Conservation (phyloP, 495 filamentous ascomycete genomes). For the Aspergillus incahuasiensis region DNA sequence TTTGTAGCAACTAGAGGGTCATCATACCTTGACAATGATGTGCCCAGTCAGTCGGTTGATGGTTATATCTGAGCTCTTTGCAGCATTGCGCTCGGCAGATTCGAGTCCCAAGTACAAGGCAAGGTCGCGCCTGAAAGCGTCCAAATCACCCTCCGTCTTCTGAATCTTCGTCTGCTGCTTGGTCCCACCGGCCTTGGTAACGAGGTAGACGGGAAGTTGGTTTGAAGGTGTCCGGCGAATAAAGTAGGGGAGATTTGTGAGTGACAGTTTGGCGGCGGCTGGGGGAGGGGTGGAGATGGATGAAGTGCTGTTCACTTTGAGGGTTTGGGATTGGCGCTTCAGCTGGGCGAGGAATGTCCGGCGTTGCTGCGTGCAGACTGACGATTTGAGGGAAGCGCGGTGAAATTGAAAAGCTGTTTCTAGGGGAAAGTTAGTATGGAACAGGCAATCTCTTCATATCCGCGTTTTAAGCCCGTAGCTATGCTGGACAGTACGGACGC, state of each 20-base stretch:
- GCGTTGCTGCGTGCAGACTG: conserved; percentile 26
- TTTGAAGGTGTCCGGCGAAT: conserved; percentile 66
- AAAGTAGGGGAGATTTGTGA: conserved; percentile 59
- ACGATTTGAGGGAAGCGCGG: conserved; percentile 13
- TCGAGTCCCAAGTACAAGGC: conserved; percentile 43
- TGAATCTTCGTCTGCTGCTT: conserved; percentile 69
- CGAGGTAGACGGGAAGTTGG: conserved; percentile 74
- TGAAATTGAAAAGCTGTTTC: conserved; percentile 20
- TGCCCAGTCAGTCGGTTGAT: conserved; percentile 60
- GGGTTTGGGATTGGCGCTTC: conserved; percentile 35
- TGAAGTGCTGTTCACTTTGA: conserved; percentile 33
- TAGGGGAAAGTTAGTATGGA: conserved; percentile 16
- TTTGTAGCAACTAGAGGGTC: not conserved
- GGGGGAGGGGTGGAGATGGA: conserved; percentile 21
- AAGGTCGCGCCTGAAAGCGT: conserved; percentile 50
- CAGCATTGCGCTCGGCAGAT: conserved; percentile 21
- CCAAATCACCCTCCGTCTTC: conserved; percentile 69
- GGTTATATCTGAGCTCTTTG: conserved; percentile 39
- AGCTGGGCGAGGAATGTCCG: conserved; percentile 42
- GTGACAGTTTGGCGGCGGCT: conserved; percentile 25
- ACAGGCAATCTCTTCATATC: conserved; percentile 1
- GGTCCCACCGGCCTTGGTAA: conserved; percentile 71
- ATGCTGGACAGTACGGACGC: not conserved
- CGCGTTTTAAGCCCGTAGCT: not conserved
- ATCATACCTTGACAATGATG: conserved; percentile 56